phyloP scores from a whole-genome alignment of 495 filamentous ascomycete species.

The Chlorociboria aeruginascens region DNA sequence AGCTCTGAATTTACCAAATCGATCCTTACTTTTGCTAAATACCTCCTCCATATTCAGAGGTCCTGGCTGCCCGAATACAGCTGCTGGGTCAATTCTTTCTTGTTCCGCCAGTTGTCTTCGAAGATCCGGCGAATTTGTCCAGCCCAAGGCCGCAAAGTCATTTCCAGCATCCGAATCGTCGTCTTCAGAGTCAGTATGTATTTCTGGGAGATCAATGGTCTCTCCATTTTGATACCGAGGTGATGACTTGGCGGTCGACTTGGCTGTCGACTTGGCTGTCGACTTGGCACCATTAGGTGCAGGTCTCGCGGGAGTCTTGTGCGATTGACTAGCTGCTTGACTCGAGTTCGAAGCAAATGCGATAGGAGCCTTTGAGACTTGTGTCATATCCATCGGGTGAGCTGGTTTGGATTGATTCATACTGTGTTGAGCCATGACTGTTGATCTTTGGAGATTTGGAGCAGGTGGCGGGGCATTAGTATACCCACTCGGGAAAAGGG shows the following conservation, averaged over 20 bases:
- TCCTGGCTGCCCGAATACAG: slow-evolving; percentile 78
- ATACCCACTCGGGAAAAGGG: slow-evolving; percentile 53
- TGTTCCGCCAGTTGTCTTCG: slow-evolving; percentile 56
- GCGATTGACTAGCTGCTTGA: slow-evolving; percentile 28
- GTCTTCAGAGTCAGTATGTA: slow-evolving; percentile 79
- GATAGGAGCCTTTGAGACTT: slow-evolving; percentile 77
- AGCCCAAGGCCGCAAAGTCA: slow-evolving; percentile 51
- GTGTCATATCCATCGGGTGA: slow-evolving; percentile 65
- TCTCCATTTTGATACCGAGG: slow-evolving; percentile 74
- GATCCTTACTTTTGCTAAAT: slow-evolving; percentile 65
- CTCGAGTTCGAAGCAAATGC: slow-evolving; percentile 67
- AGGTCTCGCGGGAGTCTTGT: slow-evolving; percentile 50
- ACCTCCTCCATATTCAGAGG: slow-evolving; percentile 90
- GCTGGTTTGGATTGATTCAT: slow-evolving; percentile 43
- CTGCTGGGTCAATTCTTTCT: slow-evolving; percentile 72
- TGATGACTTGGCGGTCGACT: slow-evolving; percentile 51
- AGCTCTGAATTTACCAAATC: slow-evolving; percentile 72
- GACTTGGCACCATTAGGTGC: slow-evolving; percentile 28
- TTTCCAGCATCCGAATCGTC: slow-evolving; percentile 47
- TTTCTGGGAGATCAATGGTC: slow-evolving; percentile 73
- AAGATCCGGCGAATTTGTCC: slow-evolving; percentile 77
- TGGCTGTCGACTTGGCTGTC: slow-evolving; percentile 28
- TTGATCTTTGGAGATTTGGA: slow-evolving; percentile 23
- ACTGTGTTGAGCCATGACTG: slow-evolving; percentile 27
- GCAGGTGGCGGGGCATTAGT: slow-evolving; percentile 36